Conservation (phyloP, 2,329 filamentous ascomycete genomes). For the Setomelanomma holmii region DNA sequence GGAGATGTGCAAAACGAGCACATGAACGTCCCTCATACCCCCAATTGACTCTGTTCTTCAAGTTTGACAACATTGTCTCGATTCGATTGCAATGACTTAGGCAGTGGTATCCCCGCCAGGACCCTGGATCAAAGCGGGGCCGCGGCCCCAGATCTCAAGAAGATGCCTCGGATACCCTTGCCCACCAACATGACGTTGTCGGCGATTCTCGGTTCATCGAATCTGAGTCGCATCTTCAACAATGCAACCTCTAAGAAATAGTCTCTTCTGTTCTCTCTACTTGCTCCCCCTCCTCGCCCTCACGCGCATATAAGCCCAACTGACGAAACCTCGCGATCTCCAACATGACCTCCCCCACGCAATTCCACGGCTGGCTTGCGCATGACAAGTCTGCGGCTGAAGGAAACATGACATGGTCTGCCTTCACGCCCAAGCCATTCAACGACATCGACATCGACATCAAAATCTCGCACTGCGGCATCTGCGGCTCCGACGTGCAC, state of each 20-base stretch:
- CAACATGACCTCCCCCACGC: conserved; percentile 47
- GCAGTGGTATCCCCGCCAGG: no score
- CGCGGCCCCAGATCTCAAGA: neutral
- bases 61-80: no score
- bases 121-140: conserved; percentile 15
- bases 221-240: conserved; percentile 1
- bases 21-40: no score
- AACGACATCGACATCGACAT: conserved; percentile 43
- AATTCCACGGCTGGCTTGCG: conserved; percentile 66
- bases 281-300: neutral
- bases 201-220: conserved; percentile 12
- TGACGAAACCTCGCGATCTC: neutral
- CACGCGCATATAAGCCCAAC: no score
- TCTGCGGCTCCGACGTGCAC: conserved; percentile 49
- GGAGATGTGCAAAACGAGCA: no score
- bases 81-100: no score
- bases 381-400: conserved; percentile 57
- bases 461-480: conserved; percentile 41
- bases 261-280: neutral
- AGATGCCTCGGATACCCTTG: conserved; percentile 25
- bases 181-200: conserved; percentile 13
- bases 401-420: conserved; percentile 63
- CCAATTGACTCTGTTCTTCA: no score
- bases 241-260: neutral
- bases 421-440: conserved; percentile 55